Conservation (phyloP, 495 filamentous ascomycete genomes). For the Trypethelium eluteriae region DNA sequence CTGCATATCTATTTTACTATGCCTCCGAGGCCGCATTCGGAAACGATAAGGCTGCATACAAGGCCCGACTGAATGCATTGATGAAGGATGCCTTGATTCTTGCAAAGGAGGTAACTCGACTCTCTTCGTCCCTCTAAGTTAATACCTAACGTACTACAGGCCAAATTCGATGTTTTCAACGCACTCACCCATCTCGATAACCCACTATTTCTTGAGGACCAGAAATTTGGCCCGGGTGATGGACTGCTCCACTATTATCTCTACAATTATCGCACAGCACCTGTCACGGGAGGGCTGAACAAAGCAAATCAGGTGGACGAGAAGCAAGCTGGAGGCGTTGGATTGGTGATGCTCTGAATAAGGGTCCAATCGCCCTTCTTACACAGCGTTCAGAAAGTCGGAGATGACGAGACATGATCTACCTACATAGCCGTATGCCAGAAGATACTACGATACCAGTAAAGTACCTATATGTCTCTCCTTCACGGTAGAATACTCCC, state of each 20-base stretch:
- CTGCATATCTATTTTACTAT: slow-evolving; percentile 95
- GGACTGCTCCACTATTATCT: slow-evolving; percentile 93
- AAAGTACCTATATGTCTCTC: too few species aligned
- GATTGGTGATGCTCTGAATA: slow-evolving; percentile 69
- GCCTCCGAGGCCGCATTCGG: slow-evolving; percentile 74
- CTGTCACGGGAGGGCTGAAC: slow-evolving; percentile 76
- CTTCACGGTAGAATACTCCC: too few species aligned
- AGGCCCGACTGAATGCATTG: slow-evolving; percentile 60
- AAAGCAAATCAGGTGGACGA: slow-evolving; percentile 65
- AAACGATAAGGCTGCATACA: slow-evolving; percentile 34
- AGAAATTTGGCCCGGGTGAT: slow-evolving; percentile 90
- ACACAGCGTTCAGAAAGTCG: too few species aligned
- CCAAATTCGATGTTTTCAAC: slow-evolving; percentile 93
- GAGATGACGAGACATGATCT: too few species aligned
- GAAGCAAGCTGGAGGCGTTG: slow-evolving; percentile 72
- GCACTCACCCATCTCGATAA: slow-evolving; percentile 90
- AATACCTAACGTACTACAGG: slow-evolving; percentile 32
- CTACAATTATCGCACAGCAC: slow-evolving; percentile 85
- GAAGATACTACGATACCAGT: too few species aligned
- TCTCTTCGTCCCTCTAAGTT: background rate
- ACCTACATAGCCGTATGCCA: too few species aligned
- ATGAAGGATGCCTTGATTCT: slow-evolving; percentile 80
- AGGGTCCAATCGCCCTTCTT: background rate
- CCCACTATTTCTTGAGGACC: slow-evolving; percentile 78
- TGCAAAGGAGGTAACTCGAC: slow-evolving; percentile 58